These are phyloP conservation scores for Citrus medica DNA, from an alignment of 345 rosid genomes.

Conservation along the genomic window DNA sequence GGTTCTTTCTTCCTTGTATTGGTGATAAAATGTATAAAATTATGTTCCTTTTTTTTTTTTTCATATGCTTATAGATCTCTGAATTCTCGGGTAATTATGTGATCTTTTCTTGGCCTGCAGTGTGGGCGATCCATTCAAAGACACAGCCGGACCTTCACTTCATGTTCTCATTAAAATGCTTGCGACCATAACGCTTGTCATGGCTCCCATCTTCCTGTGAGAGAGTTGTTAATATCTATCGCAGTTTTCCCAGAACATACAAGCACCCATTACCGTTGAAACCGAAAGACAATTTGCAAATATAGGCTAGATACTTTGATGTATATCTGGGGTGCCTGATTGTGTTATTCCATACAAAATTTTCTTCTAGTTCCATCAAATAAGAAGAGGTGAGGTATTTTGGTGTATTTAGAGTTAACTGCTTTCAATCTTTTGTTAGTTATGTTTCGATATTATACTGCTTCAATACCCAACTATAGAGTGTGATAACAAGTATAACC, in stretches of 20 bases:
- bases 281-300: constrained; percentile 16
- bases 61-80: not conserved
- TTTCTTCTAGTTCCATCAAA: not conserved
- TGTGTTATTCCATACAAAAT: not conserved
- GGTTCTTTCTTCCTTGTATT: not conserved
- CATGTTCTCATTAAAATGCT: constrained; percentile 90
- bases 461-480: too few relatives aligned
- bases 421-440: not conserved
- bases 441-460: too few relatives aligned
- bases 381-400: not conserved
- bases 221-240: constrained; percentile 14
- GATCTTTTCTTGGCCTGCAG: constrained; percentile 44
- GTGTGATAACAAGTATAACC: too few relatives aligned
- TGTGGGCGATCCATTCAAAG: constrained; percentile 98
- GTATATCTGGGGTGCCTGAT: constrained; percentile 24
- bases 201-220: constrained; percentile 91
- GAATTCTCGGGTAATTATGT: not conserved
- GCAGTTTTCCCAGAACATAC: constrained; percentile 4
- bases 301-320: constrained; percentile 23
- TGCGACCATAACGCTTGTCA: constrained; percentile 91
- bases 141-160: constrained; percentile 93
- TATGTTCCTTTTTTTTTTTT: too few relatives aligned
- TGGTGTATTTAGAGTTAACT: not conserved
- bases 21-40: too few relatives aligned
- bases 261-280: constrained; percentile 12